Evolutionary conservation across 164 flowering plant species (phyloP).

Genomic region (Amborella trichopoda): DNA sequence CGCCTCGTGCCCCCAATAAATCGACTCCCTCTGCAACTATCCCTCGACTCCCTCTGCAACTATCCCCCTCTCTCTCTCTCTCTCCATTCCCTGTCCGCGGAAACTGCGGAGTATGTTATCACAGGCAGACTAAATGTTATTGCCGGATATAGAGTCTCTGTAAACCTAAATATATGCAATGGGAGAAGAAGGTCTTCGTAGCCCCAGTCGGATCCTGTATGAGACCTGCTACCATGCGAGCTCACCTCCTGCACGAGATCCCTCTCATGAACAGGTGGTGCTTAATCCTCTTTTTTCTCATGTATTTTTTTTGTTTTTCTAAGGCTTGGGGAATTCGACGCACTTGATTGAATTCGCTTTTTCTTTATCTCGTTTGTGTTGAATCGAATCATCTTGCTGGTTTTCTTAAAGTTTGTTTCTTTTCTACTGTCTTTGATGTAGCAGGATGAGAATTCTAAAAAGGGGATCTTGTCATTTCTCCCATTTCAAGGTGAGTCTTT

Average conservation of each 20-base stretch:
- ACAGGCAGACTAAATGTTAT: too few species aligned
- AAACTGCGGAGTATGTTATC: too few species aligned
- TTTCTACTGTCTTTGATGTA: not conserved
- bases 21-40: too few species aligned
- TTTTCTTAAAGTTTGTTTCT: too few species aligned
- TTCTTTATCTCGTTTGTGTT: not conserved
- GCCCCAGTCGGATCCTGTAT: conserved; percentile 54
- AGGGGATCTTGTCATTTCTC: not conserved
- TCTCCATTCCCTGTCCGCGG: too few species aligned
- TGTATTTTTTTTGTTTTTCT: not conserved
- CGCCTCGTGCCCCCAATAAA: too few species aligned
- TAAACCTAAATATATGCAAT: too few species aligned
- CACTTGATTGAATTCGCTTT: not conserved
- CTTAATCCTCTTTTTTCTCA: not conserved
- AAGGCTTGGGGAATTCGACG: not conserved
- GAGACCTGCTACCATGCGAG: conserved; percentile 64
- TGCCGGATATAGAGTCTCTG: too few species aligned
- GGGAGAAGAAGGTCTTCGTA: too few species aligned
- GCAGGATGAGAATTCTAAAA: not conserved
- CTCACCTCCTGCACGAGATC: conserved; percentile 40
- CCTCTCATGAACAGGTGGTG: conserved; percentile 53
- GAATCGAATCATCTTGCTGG: too few species aligned
- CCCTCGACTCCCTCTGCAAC: too few species aligned
- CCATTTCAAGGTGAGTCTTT: not conserved
- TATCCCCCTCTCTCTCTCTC: too few species aligned